Evolutionary conservation across 2,329 filamentous ascomycete species (phyloP).

Genomic region (Neopestalotiopsis clavispora): DNA sequence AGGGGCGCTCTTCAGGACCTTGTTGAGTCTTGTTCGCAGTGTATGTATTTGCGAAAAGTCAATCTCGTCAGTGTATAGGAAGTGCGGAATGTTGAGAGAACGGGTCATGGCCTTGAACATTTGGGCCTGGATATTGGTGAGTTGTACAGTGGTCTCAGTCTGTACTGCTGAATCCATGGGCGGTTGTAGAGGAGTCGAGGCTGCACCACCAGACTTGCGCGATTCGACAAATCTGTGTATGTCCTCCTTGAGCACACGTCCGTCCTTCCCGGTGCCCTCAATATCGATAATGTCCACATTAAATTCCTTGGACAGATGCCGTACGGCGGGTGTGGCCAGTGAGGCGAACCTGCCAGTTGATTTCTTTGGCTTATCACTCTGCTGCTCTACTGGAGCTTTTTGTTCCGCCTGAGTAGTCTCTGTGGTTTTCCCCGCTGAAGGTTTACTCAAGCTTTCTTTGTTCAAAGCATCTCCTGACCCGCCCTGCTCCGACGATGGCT

Average conservation of each 20-base stretch:
- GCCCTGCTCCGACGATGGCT: conserved; percentile 34
- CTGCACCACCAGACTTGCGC: conserved; percentile 35
- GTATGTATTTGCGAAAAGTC: conserved; percentile 77
- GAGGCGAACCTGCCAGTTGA: conserved; percentile 69
- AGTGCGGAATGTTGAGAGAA: conserved; percentile 90
- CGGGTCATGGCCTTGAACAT: conserved; percentile 99
- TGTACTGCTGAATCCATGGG: conserved; percentile 51
- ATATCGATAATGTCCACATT: conserved; percentile 80
- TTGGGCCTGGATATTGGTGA: conserved; percentile 81
- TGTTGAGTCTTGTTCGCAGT: conserved; percentile 78
- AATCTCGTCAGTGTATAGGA: conserved; percentile 90
- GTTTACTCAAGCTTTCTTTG: conserved; percentile 26
- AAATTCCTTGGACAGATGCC: conserved; percentile 82
- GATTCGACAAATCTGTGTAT: conserved; percentile 72
- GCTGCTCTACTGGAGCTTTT: conserved; percentile 20
- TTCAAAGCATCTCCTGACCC: conserved; percentile 29
- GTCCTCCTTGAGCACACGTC: conserved; percentile 91
- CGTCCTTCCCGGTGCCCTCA: conserved; percentile 85
- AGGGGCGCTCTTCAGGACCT: conserved; percentile 53
- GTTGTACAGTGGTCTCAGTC: conserved; percentile 69
- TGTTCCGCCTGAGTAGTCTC: conserved; percentile 15
- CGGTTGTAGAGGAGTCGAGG: conserved; percentile 33
- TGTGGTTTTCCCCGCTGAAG: conserved; percentile 22
- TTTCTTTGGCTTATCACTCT: conserved; percentile 29
- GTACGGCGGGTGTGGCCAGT: conserved; percentile 89